A percentile compares a stretch with the other conserved stretches of the same genome.
phyloP scores from a whole-genome alignment of 805 yeast species.

The Candida vartiovaarae region DNA sequence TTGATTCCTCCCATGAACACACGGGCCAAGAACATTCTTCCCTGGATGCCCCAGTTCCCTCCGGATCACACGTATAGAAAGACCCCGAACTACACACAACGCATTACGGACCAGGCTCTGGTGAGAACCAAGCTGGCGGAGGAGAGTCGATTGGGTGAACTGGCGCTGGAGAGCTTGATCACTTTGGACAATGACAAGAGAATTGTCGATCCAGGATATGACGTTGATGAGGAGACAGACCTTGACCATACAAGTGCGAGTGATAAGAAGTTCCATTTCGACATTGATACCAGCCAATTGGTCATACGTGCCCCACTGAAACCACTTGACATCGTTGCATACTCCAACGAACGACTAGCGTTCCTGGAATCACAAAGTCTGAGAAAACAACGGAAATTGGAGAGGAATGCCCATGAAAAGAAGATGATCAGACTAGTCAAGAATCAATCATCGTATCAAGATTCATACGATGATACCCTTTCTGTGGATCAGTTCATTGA shows the following conservation, averaged over 20 bases:
- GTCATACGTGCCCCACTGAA: slow-evolving; percentile 14
- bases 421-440: slow-evolving; percentile 5
- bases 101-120: slow-evolving; percentile 61
- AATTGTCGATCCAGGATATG: no score
- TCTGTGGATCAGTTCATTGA: slow-evolving; percentile 24
- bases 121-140: slow-evolving; percentile 67
- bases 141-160: slow-evolving; percentile 77
- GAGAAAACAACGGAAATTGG: slow-evolving; percentile 3
- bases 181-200: slow-evolving; percentile 2
- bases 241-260: no score
- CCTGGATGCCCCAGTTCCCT: slow-evolving; percentile 82
- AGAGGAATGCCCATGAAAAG: neutral
- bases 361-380: slow-evolving; percentile 23
- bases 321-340: slow-evolving; percentile 48
- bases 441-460: slow-evolving; percentile 10
- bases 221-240: no score
- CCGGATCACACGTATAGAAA: slow-evolving; percentile 88
- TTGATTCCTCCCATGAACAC: slow-evolving; percentile 47
- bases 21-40: slow-evolving; percentile 46
- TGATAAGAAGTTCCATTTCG: no score
- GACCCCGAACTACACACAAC: slow-evolving; percentile 60
- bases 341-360: slow-evolving; percentile 42
- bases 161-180: slow-evolving; percentile 58
- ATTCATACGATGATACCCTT: slow-evolving; percentile 1
- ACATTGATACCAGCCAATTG: slow-evolving; percentile 1